A percentile compares a stretch with the other conserved stretches of the same genome.
phyloP scores from a whole-genome alignment of 2,329 filamentous ascomycete genomes.

The Fusarium denticulatum region DNA sequence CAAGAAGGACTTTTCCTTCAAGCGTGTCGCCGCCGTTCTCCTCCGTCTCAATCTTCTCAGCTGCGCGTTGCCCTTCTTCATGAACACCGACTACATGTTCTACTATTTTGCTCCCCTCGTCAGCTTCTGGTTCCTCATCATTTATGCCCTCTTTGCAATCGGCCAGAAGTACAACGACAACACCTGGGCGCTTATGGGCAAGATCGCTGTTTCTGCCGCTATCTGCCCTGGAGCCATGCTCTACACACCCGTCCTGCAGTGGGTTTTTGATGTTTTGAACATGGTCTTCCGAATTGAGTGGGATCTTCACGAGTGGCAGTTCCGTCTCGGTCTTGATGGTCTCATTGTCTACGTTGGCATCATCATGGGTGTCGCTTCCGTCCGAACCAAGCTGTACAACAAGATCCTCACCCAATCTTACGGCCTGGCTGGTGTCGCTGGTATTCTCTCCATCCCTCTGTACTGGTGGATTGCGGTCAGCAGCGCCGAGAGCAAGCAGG shows the following conservation, averaged over 20 bases:
- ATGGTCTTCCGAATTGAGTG: slow-evolving; percentile 58
- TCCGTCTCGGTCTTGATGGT: slow-evolving; percentile 61
- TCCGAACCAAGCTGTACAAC: slow-evolving; percentile 26
- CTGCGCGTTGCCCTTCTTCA: slow-evolving; percentile 63
- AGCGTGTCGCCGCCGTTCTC: slow-evolving; percentile 61
- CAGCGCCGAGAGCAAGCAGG: slow-evolving; percentile 33
- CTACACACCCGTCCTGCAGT: slow-evolving; percentile 27
- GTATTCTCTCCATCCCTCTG: slow-evolving; percentile 41
- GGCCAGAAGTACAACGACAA: slow-evolving; percentile 55
- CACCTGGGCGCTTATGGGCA: slow-evolving; percentile 55
- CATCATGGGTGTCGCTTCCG: slow-evolving; percentile 48
- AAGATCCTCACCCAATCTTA: slow-evolving; percentile 34
- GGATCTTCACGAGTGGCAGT: slow-evolving; percentile 59
- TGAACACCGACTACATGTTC: slow-evolving; percentile 60
- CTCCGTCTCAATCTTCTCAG: slow-evolving; percentile 67
- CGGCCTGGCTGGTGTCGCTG: slow-evolving; percentile 23
- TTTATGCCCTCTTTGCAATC: slow-evolving; percentile 61
- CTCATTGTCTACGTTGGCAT: slow-evolving; percentile 68
- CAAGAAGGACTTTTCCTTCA: slow-evolving; percentile 65
- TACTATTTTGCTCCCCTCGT: slow-evolving; percentile 69
- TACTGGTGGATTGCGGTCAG: slow-evolving; percentile 46
- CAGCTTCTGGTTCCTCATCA: slow-evolving; percentile 70
- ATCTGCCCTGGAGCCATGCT: slow-evolving; percentile 46
- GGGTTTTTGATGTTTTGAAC: slow-evolving; percentile 45
- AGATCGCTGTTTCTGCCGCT: slow-evolving; percentile 57